Evolutionary conservation across 805 yeast genomes (phyloP).

Genomic region (Yarrowia yakushimensis): DNA sequence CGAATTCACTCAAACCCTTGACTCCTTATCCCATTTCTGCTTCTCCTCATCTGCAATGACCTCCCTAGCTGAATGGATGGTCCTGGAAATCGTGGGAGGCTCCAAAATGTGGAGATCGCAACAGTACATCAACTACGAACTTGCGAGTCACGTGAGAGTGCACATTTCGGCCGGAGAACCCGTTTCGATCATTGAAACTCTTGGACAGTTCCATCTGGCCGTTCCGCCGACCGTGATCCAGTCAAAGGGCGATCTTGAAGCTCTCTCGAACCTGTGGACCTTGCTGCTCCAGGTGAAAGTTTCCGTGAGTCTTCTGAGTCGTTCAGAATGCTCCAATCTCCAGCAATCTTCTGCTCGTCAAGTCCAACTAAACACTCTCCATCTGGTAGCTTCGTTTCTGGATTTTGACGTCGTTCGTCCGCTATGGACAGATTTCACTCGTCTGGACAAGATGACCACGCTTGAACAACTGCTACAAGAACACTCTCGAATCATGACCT

Average conservation of each 20-base stretch:
- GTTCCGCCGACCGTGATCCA: not conserved
- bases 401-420: not conserved
- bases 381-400: not conserved
- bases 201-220: not conserved
- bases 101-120: conserved; percentile 3
- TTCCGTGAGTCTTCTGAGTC: not conserved
- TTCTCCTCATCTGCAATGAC: not conserved
- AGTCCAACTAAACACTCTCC: not conserved
- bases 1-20: not conserved
- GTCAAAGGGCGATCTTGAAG: not conserved
- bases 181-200: not conserved
- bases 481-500: not conserved
- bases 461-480: not conserved
- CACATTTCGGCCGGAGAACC: not conserved
- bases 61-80: conserved; percentile 10
- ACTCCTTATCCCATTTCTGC: not conserved
- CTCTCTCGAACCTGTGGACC: not conserved
- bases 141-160: not conserved
- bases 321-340: not conserved
- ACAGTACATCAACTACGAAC: conserved; percentile 9
- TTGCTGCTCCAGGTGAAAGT: not conserved
- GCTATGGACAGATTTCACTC: not conserved
- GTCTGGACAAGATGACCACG: not conserved
- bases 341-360: not conserved
- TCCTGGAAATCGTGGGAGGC: not conserved